Percentiles rank a stretch among this genome's conserved stretches.
These are phyloP conservation scores for Cryptosporidium ubiquitum DNA, from an alignment of 169 alveolate species.

Conservation along the genomic window DNA sequence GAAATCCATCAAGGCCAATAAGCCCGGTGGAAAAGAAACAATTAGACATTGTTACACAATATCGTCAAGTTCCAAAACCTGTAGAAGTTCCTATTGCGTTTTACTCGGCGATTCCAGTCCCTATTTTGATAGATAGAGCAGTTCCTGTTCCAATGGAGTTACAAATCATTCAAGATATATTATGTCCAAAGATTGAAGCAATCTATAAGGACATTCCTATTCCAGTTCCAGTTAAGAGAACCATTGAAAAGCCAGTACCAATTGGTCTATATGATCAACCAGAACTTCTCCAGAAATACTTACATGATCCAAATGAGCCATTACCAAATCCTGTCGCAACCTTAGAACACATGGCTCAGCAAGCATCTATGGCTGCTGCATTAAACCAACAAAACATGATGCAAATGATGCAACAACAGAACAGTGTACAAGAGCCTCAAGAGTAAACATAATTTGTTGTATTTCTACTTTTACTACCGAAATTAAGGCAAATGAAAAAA, in stretches of 20 bases:
- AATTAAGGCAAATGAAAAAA: slow-evolving; percentile 1
- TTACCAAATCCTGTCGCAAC: slow-evolving; percentile 64
- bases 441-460: background rate
- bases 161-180: slow-evolving; percentile 89
- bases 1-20: slow-evolving; percentile 13
- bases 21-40: slow-evolving; percentile 54
- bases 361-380: slow-evolving; percentile 54
- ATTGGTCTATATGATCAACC: slow-evolving; percentile 75
- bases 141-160: slow-evolving; percentile 93
- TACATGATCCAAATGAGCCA: slow-evolving; percentile 70
- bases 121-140: slow-evolving; percentile 87
- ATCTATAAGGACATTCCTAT: slow-evolving; percentile 91
- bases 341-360: slow-evolving; percentile 68
- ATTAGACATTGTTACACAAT: slow-evolving; percentile 82
- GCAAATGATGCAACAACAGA: slow-evolving; percentile 21
- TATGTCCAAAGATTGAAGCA: slow-evolving; percentile 89
- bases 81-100: slow-evolving; percentile 93
- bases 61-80: slow-evolving; percentile 93
- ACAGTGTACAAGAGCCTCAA: background rate
- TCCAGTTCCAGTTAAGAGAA: slow-evolving; percentile 91
- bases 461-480: background rate
- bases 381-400: slow-evolving; percentile 12
- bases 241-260: slow-evolving; percentile 91
- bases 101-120: slow-evolving; percentile 90
- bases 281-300: slow-evolving; percentile 56